Percentiles rank a stretch among this genome's conserved stretches.
phyloP scores from a whole-genome alignment of 176 grass and related monocot species.

The Carex pumila region DNA sequence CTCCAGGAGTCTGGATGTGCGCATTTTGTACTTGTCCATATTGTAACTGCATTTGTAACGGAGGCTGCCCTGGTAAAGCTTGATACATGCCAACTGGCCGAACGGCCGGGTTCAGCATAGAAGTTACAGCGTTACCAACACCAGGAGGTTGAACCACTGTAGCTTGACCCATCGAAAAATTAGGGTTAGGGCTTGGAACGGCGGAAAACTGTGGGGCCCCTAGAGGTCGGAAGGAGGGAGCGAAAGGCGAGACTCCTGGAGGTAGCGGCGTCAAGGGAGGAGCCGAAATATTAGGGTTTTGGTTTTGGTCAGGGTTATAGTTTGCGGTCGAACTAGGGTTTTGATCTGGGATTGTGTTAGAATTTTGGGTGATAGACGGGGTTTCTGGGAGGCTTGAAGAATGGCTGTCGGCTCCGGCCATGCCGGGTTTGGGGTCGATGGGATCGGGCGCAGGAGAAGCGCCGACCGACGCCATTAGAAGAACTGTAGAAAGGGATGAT shows the following conservation, averaged over 20 bases:
- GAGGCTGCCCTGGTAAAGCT: slow-evolving; percentile 16
- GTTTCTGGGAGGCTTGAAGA: not conserved
- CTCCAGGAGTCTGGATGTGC: slow-evolving; percentile 19
- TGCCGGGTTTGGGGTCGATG: not conserved
- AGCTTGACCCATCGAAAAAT: slow-evolving; percentile 23
- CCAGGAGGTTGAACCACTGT: slow-evolving; percentile 38
- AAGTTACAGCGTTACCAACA: not conserved
- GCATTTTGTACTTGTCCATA: slow-evolving; percentile 36
- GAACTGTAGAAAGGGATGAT: not conserved
- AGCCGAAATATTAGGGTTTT: not conserved
- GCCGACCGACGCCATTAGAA: slow-evolving; percentile 30
- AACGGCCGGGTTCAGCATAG: not conserved
- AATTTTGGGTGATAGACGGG: not conserved
- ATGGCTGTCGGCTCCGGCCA: not conserved
- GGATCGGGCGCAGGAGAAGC: slow-evolving; percentile 18
- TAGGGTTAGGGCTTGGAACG: slow-evolving; percentile 21
- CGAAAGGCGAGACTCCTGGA: not conserved
- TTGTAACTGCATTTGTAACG: slow-evolving; percentile 17
- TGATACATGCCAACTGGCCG: slow-evolving; percentile 27
- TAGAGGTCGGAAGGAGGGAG: not conserved
- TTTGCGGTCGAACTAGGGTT: not conserved
- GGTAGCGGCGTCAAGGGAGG: not conserved
- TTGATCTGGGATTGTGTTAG: not conserved
- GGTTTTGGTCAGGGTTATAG: not conserved
- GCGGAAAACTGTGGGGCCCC: not conserved